These are phyloP conservation scores for Septoria linicola DNA, from an alignment of 2,329 filamentous ascomycete species.

Conservation along the genomic window DNA sequence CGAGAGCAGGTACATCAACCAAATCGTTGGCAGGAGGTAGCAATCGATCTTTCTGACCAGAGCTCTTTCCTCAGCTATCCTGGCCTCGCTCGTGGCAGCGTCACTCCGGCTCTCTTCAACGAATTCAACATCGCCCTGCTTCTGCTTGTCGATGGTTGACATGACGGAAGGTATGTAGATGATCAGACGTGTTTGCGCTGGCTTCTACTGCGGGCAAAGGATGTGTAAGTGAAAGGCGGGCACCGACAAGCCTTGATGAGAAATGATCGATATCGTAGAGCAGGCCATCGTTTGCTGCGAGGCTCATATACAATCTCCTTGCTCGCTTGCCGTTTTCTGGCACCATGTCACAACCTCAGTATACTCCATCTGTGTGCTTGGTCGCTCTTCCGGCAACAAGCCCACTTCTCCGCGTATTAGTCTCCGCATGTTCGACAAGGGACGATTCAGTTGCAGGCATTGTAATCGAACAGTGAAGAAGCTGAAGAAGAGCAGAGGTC, in stretches of 20 bases:
- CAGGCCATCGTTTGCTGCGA: background rate
- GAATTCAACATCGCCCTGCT: slow-evolving; percentile 27
- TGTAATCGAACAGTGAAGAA: background rate
- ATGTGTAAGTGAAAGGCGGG: no score
- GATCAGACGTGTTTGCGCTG: no score
- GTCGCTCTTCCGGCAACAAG: background rate
- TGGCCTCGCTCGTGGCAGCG: slow-evolving; percentile 10
- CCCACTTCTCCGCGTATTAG: background rate
- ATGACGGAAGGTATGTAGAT: background rate
- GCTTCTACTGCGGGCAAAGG: no score
- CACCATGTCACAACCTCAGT: no score
- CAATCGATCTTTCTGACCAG: slow-evolving; percentile 49
- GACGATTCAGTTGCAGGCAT: background rate
- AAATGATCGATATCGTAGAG: background rate
- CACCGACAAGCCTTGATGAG: no score
- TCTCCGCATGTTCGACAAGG: slow-evolving; percentile 4
- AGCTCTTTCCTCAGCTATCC: slow-evolving; percentile 43
- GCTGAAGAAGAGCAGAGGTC: background rate
- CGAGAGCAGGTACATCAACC: slow-evolving; percentile 52
- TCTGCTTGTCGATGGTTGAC: slow-evolving; percentile 19
- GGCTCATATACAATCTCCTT: background rate
- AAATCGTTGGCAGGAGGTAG: slow-evolving; percentile 49
- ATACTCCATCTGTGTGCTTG: no score
- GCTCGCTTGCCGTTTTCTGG: background rate
- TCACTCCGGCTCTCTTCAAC: slow-evolving; percentile 24